A percentile compares a stretch with the other conserved stretches of the same genome.
Evolutionary conservation across 306 rosid species (phyloP).

Genomic region (Cotoneaster glaucophyllus): DNA sequence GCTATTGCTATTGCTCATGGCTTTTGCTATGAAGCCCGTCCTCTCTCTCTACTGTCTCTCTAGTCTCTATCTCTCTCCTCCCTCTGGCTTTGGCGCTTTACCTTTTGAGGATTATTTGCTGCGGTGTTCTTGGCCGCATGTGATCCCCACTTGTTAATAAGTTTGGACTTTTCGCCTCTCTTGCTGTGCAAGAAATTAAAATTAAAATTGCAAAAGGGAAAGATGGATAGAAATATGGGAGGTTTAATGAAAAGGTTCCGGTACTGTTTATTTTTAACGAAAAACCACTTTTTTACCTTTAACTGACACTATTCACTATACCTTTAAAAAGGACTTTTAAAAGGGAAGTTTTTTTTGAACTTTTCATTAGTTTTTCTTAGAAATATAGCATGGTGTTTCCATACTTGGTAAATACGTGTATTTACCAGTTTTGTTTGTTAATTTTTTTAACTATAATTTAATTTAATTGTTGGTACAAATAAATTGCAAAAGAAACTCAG

Average conservation of each 20-base stretch:
- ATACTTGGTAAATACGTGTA: neutral
- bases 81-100: neutral
- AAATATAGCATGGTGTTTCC: neutral
- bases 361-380: no score
- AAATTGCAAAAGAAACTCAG: neutral
- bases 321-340: no score
- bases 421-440: neutral
- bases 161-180: neutral
- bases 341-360: no score
- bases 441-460: neutral
- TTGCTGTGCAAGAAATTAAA: neutral
- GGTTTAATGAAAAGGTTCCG: no score
- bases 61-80: neutral
- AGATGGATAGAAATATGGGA: neutral
- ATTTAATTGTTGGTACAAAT: neutral
- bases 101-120: neutral
- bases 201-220: neutral
- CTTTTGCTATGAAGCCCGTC: constrained; percentile 27
- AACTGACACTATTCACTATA: no score
- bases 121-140: neutral
- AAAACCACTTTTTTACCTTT: no score
- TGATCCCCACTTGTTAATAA: neutral
- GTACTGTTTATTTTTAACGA: no score
- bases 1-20: neutral
- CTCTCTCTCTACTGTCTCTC: neutral